Evolutionary conservation across 2,329 filamentous ascomycete genomes (phyloP), one percentile per base, ranked within the genome.

Genomic region (Alternaria hordeiaustralica): DNA sequence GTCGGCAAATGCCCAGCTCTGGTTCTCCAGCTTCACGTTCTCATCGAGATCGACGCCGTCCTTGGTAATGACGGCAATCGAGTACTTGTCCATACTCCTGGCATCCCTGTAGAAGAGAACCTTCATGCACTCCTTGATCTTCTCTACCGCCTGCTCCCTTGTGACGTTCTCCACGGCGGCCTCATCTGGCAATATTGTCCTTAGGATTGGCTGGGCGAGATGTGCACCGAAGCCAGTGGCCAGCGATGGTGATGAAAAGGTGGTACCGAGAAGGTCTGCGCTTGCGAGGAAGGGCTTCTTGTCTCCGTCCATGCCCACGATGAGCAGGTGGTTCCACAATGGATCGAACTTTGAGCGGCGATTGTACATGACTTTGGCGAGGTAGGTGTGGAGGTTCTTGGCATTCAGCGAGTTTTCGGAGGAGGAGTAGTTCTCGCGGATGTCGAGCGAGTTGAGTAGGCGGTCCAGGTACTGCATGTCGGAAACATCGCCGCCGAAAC

Each of bases 391-490:
- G 70, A 99, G 89, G 84, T 97, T 97, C 81, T 92, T 92, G 60
- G 96, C 96, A 80, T 92, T 93, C 75, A 99, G 90, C 41, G 75
- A 84, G 82, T 75, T 83, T 65, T 77, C 82, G 75, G 72, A 80
- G 70, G 81, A 78, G 62, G 87, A 87, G 86, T 99, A 98, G 79
- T 93, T 91, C 86, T 98, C 94, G 80, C 91, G 87, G 81, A 96
- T 93, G 79, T 92, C 89, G 74, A 98, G 91, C 67, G 92, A 91
- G 77, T 88, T 90, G 73, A 99, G 90, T 77, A 97, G 89, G 73
- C 96, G 90, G 87, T 97, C 92, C 72, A 99, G 89, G 85, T 96
- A 96, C 86, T 99, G 96, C 96, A 99, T 98, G 85, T 99, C 96
- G 69, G 93, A 97, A 74, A 99, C 91, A 84, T 99, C 96, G 81